phyloP scores from a whole-genome alignment of 2,329 filamentous ascomycete genomes.

The Fusarium buxicola region DNA sequence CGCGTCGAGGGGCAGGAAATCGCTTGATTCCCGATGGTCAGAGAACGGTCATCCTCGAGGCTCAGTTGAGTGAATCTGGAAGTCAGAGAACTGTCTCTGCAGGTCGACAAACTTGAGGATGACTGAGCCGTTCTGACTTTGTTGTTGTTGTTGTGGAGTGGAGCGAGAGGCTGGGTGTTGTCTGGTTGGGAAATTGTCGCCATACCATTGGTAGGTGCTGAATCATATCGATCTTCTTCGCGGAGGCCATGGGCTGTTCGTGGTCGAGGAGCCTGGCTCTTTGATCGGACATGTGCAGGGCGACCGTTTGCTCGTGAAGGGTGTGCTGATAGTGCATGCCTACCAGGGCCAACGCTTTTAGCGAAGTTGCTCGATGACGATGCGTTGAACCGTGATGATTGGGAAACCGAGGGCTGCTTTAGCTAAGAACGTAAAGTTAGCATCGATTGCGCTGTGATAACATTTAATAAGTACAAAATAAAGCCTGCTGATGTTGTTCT shows the following conservation, averaged over 20 bases:
- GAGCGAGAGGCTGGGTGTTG: slow-evolving; percentile 19
- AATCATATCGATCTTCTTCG: slow-evolving; percentile 54
- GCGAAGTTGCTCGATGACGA: slow-evolving; percentile 61
- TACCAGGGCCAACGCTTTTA: slow-evolving; percentile 67
- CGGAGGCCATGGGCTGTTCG: slow-evolving; percentile 56
- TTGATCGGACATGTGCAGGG: slow-evolving; percentile 59
- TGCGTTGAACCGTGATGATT: slow-evolving; percentile 56
- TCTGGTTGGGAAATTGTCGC: slow-evolving; percentile 24
- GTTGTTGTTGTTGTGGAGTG: slow-evolving; percentile 43
- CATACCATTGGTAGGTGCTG: slow-evolving; percentile 53
- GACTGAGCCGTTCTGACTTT: slow-evolving; percentile 45
- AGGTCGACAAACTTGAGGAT: slow-evolving; percentile 45
- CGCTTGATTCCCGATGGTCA: slow-evolving; percentile 59
- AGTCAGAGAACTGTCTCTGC: slow-evolving; percentile 59
- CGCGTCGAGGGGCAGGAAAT: slow-evolving; percentile 48
- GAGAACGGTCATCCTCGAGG: slow-evolving; percentile 50
- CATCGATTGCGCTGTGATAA: slow-evolving; percentile 1
- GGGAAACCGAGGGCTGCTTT: slow-evolving; percentile 48
- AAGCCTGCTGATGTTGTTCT: slow-evolving; percentile 19
- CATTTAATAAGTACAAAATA: slow-evolving; percentile 11
- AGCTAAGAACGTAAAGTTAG: slow-evolving; percentile 43
- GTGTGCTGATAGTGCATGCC: slow-evolving; percentile 61
- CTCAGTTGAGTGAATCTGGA: slow-evolving; percentile 54
- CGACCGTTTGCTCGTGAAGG: slow-evolving; percentile 62
- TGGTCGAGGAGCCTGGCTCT: slow-evolving; percentile 53